Percentiles rank a stretch among this genome's conserved stretches.
phyloP scores from a whole-genome alignment of 768 basidiomycete genomes.

The Hortiboletus campestris region DNA sequence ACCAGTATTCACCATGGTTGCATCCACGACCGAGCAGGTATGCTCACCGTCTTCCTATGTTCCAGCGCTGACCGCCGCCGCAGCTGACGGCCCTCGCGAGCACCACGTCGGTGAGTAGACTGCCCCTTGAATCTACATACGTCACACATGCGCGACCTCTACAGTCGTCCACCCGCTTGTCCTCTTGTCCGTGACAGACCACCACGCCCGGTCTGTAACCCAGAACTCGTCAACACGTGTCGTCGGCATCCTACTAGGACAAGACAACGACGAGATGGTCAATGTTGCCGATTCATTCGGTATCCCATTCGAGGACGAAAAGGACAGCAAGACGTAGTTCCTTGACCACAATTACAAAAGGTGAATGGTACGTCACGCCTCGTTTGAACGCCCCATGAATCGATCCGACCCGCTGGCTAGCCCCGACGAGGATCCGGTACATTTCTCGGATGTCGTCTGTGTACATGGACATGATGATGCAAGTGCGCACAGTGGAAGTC shows the following conservation, averaged over 20 bases:
- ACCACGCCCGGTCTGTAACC: constrained; percentile 85
- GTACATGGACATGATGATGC: no score
- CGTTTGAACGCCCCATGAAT: neutral
- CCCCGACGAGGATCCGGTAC: no score
- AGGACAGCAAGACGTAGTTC: no score
- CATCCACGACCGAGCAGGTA: constrained; percentile 72
- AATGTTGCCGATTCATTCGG: constrained; percentile 98
- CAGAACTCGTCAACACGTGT: constrained; percentile 87
- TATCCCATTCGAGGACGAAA: no score
- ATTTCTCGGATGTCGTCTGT: no score
- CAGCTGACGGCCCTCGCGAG: constrained; percentile 53
- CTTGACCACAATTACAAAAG: constrained; percentile 98
- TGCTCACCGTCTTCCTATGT: neutral
- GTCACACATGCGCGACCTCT: constrained; percentile 2
- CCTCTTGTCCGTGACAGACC: constrained; percentile 94
- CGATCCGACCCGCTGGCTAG: constrained; percentile 41
- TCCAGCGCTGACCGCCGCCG: constrained; percentile 7
- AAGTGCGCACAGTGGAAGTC: no score
- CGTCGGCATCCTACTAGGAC: constrained; percentile 88
- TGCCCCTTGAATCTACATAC: neutral
- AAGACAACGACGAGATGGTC: constrained; percentile 90
- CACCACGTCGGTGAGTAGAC: constrained; percentile 60
- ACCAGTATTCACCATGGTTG: no score
- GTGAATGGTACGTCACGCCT: constrained; percentile 85
- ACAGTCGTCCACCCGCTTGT: constrained; percentile 93